Base-by-base conservation (phyloP, 352 stramenopile species). In the Chrysophaeum taylorii region DNA sequence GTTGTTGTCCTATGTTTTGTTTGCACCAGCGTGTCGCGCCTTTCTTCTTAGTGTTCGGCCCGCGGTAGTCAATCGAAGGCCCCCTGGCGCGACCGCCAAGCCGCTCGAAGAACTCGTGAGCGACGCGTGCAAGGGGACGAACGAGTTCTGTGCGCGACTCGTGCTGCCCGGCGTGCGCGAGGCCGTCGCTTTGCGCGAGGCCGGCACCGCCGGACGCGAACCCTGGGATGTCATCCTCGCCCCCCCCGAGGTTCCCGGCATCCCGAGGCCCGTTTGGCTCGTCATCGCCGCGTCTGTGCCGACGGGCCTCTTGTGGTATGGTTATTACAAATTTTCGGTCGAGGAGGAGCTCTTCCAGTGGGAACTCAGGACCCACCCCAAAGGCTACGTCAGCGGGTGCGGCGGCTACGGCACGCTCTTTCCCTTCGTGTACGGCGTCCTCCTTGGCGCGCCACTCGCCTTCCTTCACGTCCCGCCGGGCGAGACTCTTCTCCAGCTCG, bases 331-430 rank as follows among this genome's bases (percentile, higher is more conserved):
- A 23, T 73, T 64, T 27, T 52, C 12, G 5, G 54, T 73, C 25
- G 69, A 73, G 38, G 61, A 73, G 41, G 69, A 73, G 41, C 41
- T 73, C 35, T 73, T 70, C 41, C 54, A 73, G 35, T 37, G 33
- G 4, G 69, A 73, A 35, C 69, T 73, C 16, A 18, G 1, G 2
- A 45, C 31, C 1, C n/a, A n/a, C n/a, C n/a, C n/a, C n/a, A 9
- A 35, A 21, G 69, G 69, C 21, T 31, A 43, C 4, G 69, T 73
- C 21, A 64, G 7, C n/a, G 61, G 69, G 21, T 66, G 60, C 25
- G 69, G 69, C 16, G 69, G 69, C 23, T 73, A 42, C 69, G 69
- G 57, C 35, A 63, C 67, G 14, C 7, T 57, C 12, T 23, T 70
- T 1, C 64, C 64, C 43, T 71, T 71, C 31, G 57, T 60, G 12